phyloP scores from a whole-genome alignment of 345 rosid species.

The Laguncularia racemosa region DNA sequence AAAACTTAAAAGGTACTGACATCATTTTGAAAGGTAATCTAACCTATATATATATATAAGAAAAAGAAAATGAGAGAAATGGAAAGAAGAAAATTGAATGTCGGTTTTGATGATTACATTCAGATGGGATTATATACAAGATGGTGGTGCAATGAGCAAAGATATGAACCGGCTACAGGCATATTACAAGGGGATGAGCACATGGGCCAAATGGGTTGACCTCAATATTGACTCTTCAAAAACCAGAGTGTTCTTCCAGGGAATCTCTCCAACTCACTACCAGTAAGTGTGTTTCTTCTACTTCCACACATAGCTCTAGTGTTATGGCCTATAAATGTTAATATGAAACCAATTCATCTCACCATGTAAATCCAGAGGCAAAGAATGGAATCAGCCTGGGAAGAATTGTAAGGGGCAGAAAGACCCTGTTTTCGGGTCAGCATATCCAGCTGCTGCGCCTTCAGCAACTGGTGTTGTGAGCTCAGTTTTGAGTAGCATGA shows the following conservation, averaged over 20 bases:
- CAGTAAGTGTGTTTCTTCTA: constrained; percentile 33
- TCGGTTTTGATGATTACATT: neutral
- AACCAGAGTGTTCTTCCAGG: constrained; percentile 87
- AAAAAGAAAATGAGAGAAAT: too few species aligned
- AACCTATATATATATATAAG: too few species aligned
- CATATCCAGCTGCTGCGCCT: constrained; percentile 67
- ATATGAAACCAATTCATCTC: neutral
- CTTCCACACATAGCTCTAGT: neutral
- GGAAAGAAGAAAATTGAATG: neutral
- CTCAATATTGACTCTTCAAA: constrained; percentile 46
- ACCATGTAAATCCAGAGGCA: constrained; percentile 38
- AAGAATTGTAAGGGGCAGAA: constrained; percentile 57
- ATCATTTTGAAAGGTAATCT: too few species aligned
- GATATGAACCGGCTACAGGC: constrained; percentile 84
- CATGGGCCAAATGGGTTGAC: constrained; percentile 89
- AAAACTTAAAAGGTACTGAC: too few species aligned
- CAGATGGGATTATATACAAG: constrained; percentile 83
- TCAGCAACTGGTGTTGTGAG: constrained; percentile 48
- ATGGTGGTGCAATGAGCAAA: constrained; percentile 33
- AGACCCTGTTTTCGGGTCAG: constrained; percentile 57
- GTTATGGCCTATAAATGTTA: neutral
- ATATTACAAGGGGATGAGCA: constrained; percentile 55
- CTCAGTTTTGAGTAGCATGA: constrained; percentile 50
- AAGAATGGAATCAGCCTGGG: constrained; percentile 69
- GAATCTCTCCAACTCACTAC: constrained; percentile 91